These are phyloP conservation scores for Adansonia madagascariensis DNA, from an alignment of 441 rosid species.

Conservation along the genomic window DNA sequence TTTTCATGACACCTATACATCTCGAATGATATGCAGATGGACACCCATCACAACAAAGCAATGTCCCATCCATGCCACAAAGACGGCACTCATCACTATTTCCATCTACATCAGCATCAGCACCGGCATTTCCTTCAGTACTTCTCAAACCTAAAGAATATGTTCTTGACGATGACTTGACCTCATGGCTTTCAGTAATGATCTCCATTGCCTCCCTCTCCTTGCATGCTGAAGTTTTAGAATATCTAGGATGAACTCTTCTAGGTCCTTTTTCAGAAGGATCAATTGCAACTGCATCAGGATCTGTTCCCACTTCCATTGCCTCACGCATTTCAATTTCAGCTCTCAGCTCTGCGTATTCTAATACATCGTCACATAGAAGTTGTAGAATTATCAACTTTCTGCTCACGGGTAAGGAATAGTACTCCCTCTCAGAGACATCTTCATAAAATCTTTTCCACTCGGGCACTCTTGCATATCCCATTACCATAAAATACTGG, in stretches of 20 bases:
- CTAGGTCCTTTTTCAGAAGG: slow-evolving; percentile 61
- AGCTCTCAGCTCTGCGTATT: slow-evolving; percentile 66
- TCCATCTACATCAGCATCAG: slow-evolving; percentile 59
- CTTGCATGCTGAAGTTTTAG: slow-evolving; percentile 79
- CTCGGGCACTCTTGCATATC: slow-evolving; percentile 59
- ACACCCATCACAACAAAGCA: slow-evolving; percentile 96
- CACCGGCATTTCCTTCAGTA: slow-evolving; percentile 43
- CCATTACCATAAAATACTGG: slow-evolving; percentile 79
- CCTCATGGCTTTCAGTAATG: slow-evolving; percentile 45
- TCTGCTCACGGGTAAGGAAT: slow-evolving; percentile 56
- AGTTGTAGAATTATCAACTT: slow-evolving; percentile 86
- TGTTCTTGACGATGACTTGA: slow-evolving; percentile 44
- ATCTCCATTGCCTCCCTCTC: slow-evolving; percentile 57
- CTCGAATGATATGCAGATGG: slow-evolving; percentile 95
- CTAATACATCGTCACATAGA: slow-evolving; percentile 83
- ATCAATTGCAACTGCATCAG: slow-evolving; percentile 55
- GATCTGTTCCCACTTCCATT: slow-evolving; percentile 79
- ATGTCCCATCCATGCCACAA: slow-evolving; percentile 93
- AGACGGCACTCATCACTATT: slow-evolving; percentile 95
- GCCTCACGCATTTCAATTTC: slow-evolving; percentile 78
- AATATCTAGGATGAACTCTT: slow-evolving; percentile 76
- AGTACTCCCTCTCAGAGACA: slow-evolving; percentile 69
- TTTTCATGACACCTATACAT: slow-evolving; percentile 86
- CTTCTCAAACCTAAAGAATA: slow-evolving; percentile 44
- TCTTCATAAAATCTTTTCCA: slow-evolving; percentile 69